Base-by-base conservation (phyloP, 2,329 filamentous ascomycete species). In the Colletotrichum tabaci region DNA sequence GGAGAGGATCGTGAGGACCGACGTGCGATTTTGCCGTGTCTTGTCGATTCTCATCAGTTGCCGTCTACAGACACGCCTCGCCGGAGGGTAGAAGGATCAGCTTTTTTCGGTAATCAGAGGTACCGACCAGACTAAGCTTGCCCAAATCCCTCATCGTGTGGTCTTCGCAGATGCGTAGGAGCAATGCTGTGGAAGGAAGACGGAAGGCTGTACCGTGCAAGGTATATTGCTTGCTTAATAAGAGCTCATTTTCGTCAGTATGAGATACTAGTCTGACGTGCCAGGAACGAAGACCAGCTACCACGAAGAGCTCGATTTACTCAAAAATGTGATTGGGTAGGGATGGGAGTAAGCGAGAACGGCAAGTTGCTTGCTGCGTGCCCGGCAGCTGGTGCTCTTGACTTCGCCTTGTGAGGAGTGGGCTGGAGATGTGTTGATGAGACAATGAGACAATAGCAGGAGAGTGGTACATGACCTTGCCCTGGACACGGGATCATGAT, bases 371-470 rank as follows among this genome's bases (percentile, higher is more conserved):
- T 42, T 61, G 42, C 12, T 21, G n/a, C 42, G 44, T 61, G 18
- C 49, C 42, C 56, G 44, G 40, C 23, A 67, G 56, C 49, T 56
- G 63, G 47, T 30, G 44, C 47, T 9, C 50, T 23, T 9, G 10
- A 30, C 18, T 50, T 56, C 18, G 52, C 52, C 52, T 67, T 47
- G 55, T 18, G n/a, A 15, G 38, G 46, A 47, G 26, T 46, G 42
- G 50, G 42, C 49, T 26, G 55, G 30, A 47, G 30, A 21, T 23
- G 56, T 71, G 56, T 67, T 67, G 63, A 71, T 47, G 40, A 61
- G 47, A 61, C 67, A 38, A 47, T 46, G 35, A 56, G 63, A 61
- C 44, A 50, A 46, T 26, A 35, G 30, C 2, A 44, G 35, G 21
- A 56, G 47, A 46, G 26, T 40, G 26, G n/a, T 4, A 40, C 50